phyloP scores from a whole-genome alignment of 208 protist species.

The Phytomonas francai region DNA sequence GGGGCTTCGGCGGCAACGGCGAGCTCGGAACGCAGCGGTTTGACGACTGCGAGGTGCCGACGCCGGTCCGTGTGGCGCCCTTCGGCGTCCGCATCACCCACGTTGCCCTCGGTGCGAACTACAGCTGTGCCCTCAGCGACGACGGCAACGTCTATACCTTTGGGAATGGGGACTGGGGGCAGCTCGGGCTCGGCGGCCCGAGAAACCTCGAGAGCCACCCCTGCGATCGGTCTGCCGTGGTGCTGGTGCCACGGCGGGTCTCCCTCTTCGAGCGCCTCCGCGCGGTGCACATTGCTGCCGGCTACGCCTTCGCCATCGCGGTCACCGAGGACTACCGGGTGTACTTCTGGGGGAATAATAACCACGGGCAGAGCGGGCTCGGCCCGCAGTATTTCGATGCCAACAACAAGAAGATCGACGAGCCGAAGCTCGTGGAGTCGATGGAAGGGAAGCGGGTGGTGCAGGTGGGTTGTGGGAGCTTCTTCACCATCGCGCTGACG shows the following conservation, averaged over 20 bases:
- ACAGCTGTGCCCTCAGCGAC: constrained; percentile 59
- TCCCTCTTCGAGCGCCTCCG: constrained; percentile 54
- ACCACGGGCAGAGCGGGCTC: constrained; percentile 82
- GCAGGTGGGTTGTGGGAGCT: constrained; percentile 78
- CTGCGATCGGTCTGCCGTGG: constrained; percentile 30
- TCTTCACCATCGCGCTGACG: constrained; percentile 72
- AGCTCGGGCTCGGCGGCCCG: constrained; percentile 60
- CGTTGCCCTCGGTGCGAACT: constrained; percentile 77
- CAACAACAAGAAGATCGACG: constrained; percentile 54
- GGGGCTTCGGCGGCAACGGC: constrained; percentile 64
- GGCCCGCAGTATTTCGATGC: constrained; percentile 49
- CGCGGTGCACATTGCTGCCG: constrained; percentile 48
- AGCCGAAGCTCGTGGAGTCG: constrained; percentile 50
- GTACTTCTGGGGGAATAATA: constrained; percentile 90
- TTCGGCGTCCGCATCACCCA: constrained; percentile 54
- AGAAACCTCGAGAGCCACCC: constrained; percentile 30
- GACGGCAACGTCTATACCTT: constrained; percentile 67
- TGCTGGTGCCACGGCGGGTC: constrained; percentile 59
- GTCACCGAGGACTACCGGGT: constrained; percentile 58
- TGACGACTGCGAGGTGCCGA: constrained; percentile 45
- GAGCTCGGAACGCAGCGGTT: constrained; percentile 75
- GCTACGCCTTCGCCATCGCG: constrained; percentile 83
- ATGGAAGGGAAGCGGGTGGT: constrained; percentile 62
- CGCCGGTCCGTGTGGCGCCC: constrained; percentile 47
- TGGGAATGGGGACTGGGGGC: constrained; percentile 81